Conservation (phyloP, 345 rosid species). For the Bretschneidera sinensis region DNA sequence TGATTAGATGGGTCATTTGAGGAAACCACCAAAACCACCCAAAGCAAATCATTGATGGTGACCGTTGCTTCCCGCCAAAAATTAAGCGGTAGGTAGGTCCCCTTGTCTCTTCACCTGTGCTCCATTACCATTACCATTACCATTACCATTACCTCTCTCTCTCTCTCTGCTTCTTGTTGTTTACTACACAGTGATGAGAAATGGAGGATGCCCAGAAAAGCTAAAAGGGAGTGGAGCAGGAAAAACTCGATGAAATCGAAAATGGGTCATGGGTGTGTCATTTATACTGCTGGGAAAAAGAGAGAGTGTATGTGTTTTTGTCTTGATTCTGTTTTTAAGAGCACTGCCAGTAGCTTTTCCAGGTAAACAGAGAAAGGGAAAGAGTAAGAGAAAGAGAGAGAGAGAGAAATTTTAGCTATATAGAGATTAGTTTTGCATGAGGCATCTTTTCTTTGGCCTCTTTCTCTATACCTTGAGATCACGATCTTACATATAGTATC, state of each 20-base stretch:
- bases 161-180: background rate
- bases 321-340: constrained; percentile 1
- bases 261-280: constrained; percentile 15
- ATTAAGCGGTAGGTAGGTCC: constrained; percentile 76
- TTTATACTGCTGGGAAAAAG: constrained; percentile 14
- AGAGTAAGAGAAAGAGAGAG: too few species aligned
- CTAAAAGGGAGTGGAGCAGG: constrained; percentile 10
- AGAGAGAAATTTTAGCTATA: constrained; percentile 1
- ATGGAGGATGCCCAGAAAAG: constrained; percentile 17
- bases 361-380: too few species aligned
- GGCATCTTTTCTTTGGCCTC: constrained; percentile 22
- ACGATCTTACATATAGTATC: background rate
- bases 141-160: constrained; percentile 14
- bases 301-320: background rate
- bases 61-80: constrained; percentile 74
- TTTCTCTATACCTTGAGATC: too few species aligned
- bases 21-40: constrained; percentile 41
- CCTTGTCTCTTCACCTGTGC: constrained; percentile 45
- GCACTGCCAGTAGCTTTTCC: constrained; percentile 10
- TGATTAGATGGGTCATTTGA: constrained; percentile 53
- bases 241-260: constrained; percentile 34
- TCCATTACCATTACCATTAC: constrained; percentile 25
- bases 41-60: constrained; percentile 65
- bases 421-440: constrained; percentile 16
- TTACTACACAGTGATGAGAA: too few species aligned